Evolutionary conservation across 305 asterid genomes (phyloP).

Genomic region (Ajuga reptans): DNA sequence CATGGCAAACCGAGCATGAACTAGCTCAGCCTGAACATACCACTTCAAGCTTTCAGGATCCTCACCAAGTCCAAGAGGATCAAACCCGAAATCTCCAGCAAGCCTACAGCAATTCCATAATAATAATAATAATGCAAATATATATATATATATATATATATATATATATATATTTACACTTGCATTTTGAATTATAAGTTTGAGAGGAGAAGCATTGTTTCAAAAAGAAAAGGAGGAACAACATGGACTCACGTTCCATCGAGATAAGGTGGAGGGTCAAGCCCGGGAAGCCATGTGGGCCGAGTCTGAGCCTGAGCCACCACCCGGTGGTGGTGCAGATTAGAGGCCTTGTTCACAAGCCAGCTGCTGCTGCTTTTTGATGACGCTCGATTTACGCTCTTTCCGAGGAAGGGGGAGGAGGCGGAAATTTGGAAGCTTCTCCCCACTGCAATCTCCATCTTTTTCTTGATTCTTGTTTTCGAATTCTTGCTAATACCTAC

Average conservation of each 20-base stretch:
- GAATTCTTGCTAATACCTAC: constrained; percentile 2
- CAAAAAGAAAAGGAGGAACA: not conserved
- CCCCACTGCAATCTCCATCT: constrained; percentile 46
- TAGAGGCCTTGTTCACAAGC: constrained; percentile 28
- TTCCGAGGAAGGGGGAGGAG: constrained; percentile 37
- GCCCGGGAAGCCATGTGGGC: constrained; percentile 92
- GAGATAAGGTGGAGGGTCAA: constrained; percentile 83
- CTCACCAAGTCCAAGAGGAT: constrained; percentile 90
- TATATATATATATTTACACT: not conserved
- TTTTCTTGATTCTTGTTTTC: constrained; percentile 6
- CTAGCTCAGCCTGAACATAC: constrained; percentile 92
- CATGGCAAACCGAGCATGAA: constrained; percentile 93
- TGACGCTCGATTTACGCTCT: constrained; percentile 23
- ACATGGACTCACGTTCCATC: constrained; percentile 65
- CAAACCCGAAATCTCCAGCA: constrained; percentile 85
- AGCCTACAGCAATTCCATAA: constrained; percentile 36
- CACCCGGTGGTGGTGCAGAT: constrained; percentile 15
- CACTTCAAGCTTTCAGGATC: constrained; percentile 83
- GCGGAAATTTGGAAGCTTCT: constrained; percentile 45
- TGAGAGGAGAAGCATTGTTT: not conserved
- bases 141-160: too few relatives aligned
- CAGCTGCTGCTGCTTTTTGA: constrained; percentile 25
- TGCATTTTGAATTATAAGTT: not conserved
- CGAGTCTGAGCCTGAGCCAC: constrained; percentile 58
- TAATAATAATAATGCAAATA: not conserved